phyloP scores from a whole-genome alignment of 1,284 basidiomycete species.

The Kalmanozyma brasiliensis region DNA sequence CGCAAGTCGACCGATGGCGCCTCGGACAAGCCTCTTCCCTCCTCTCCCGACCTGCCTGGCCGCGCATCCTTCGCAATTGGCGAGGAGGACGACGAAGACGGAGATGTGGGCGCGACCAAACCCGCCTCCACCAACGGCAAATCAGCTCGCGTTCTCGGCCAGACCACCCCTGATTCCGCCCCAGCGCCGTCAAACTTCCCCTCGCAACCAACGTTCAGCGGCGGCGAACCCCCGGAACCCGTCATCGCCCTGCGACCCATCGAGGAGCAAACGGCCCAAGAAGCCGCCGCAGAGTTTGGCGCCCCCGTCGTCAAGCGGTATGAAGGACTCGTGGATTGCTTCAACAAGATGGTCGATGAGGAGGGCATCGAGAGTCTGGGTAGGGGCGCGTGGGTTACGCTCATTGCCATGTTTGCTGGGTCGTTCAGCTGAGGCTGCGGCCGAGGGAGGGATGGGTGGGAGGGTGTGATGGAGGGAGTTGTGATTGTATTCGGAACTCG shows the following conservation, averaged over 20 bases:
- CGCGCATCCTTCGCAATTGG: slow-evolving; percentile 60
- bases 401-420: slow-evolving; percentile 55
- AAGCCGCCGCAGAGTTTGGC: slow-evolving; percentile 60
- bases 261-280: slow-evolving; percentile 53
- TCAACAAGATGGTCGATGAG: slow-evolving; percentile 65
- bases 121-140: slow-evolving; percentile 9
- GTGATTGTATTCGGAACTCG: neutral
- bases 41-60: slow-evolving; percentile 32
- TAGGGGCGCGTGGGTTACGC: slow-evolving; percentile 61
- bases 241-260: slow-evolving; percentile 66
- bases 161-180: slow-evolving; percentile 6
- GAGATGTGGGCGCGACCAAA: slow-evolving; percentile 11
- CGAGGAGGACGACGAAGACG: slow-evolving; percentile 54
- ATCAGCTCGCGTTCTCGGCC: slow-evolving; percentile 21
- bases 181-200: neutral
- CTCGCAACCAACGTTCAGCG: slow-evolving; percentile 25
- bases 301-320: slow-evolving; percentile 62
- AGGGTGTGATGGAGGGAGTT: neutral
- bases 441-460: neutral
- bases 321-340: slow-evolving; percentile 58
- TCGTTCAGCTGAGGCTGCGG: slow-evolving; percentile 44
- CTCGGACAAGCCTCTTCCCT: slow-evolving; percentile 41
- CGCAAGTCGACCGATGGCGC: slow-evolving; percentile 34
- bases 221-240: slow-evolving; percentile 61
- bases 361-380: slow-evolving; percentile 64